Conservation (phyloP, 2,329 filamentous ascomycete genomes). For the Fusarium sp. region DNA sequence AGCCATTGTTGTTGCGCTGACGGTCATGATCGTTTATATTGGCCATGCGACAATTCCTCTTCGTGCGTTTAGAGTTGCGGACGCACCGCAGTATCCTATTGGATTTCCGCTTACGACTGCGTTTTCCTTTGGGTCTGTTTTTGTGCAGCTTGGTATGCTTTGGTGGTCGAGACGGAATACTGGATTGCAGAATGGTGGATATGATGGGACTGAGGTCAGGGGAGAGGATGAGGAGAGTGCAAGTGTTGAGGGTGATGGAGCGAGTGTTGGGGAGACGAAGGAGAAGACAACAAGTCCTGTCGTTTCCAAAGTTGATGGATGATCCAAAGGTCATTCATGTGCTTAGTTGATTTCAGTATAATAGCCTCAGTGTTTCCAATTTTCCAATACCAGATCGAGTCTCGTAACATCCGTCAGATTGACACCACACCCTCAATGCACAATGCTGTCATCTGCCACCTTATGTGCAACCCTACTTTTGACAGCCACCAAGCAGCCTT, state of each 20-base stretch:
- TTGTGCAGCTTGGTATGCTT: slow-evolving; percentile 49
- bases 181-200: slow-evolving; percentile 32
- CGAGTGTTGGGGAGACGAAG: slow-evolving; percentile 1
- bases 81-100: slow-evolving; percentile 52
- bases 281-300: slow-evolving; percentile 12
- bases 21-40: slow-evolving; percentile 54
- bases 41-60: slow-evolving; percentile 55
- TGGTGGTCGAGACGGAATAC: slow-evolving; percentile 46
- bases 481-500: background rate
- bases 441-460: background rate
- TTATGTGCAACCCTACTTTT: background rate
- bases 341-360: too few species aligned
- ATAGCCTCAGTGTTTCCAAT: background rate
- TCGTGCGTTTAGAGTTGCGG: slow-evolving; percentile 51
- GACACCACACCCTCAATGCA: background rate
- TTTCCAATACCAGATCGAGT: background rate
- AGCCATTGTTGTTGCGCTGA: slow-evolving; percentile 52
- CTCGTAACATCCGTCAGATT: background rate
- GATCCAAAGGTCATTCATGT: fast-evolving
- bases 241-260: slow-evolving; percentile 1
- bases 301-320: slow-evolving; percentile 18
- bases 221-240: slow-evolving; percentile 37
- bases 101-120: slow-evolving; percentile 53
- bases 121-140: slow-evolving; percentile 49
- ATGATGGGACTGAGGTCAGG: slow-evolving; percentile 32